These are phyloP conservation scores for Hypericum perforatum DNA, from an alignment of 345 rosid genomes.

Conservation along the genomic window DNA sequence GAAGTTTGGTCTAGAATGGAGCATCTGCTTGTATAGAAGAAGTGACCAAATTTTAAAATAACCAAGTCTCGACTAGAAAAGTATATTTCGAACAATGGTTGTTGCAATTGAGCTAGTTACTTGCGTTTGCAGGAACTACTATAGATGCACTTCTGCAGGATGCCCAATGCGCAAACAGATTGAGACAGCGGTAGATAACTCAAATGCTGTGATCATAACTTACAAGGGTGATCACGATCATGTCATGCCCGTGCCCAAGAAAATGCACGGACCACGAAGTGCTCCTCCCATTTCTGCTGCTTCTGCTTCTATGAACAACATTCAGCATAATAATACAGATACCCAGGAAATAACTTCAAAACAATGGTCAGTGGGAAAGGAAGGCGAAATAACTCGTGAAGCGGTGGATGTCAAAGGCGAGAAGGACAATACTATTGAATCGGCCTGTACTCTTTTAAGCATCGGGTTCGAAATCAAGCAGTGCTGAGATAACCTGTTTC, in stretches of 20 bases:
- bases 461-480: conserved; percentile 92
- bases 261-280: conserved; percentile 73
- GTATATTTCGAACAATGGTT: too few relatives aligned
- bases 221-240: conserved; percentile 89
- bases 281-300: conserved; percentile 74
- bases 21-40: too few relatives aligned
- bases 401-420: conserved; percentile 60
- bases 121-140: conserved; percentile 58
- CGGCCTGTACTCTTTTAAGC: conserved; percentile 84
- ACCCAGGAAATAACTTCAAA: conserved; percentile 19
- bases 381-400: conserved; percentile 49
- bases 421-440: conserved; percentile 67
- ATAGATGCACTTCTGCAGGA: conserved; percentile 89
- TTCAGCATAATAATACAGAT: conserved; percentile 9
- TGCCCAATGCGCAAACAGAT: conserved; percentile 86
- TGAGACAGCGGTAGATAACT: conserved; percentile 62
- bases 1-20: too few relatives aligned
- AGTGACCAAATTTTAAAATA: too few relatives aligned
- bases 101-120: too few relatives aligned
- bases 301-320: conserved; percentile 47
- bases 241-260: conserved; percentile 89
- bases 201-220: conserved; percentile 54
- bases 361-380: conserved; percentile 43
- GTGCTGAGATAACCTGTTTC: conserved; percentile 28
- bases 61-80: too few relatives aligned